Percentiles rank a stretch among this genome's conserved stretches.
Conservation (phyloP, 192 early-diverging fungal species). For the Linnemannia elongata region DNA sequence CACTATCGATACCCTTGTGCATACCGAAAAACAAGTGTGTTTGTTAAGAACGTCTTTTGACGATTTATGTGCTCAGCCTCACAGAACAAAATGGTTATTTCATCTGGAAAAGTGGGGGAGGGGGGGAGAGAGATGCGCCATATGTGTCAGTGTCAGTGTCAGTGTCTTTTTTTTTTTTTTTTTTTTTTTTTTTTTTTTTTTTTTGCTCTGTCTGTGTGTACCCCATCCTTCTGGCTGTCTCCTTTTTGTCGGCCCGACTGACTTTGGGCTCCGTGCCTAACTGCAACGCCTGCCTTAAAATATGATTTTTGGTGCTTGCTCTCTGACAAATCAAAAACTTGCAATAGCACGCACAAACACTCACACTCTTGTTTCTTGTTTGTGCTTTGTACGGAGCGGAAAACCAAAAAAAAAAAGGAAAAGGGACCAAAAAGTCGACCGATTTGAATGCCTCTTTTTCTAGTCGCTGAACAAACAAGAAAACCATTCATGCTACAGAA, state of each 20-base stretch:
- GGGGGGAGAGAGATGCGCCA: not conserved
- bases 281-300: not conserved
- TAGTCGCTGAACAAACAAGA: not conserved
- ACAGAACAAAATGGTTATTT: not conserved
- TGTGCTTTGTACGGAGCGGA: not conserved
- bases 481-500: no score
- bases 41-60: no score
- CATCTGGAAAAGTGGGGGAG: not conserved
- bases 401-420: not conserved
- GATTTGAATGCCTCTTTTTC: not conserved
- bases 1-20: no score
- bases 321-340: slow-evolving; percentile 9
- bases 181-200: no score
- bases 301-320: not conserved
- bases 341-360: not conserved
- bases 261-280: slow-evolving; percentile 1
- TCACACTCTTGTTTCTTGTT: no score
- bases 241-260: not conserved
- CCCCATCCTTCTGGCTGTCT: no score
- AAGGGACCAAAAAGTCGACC: not conserved
- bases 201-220: no score
- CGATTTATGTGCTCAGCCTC: not conserved
- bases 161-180: no score
- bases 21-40: no score
- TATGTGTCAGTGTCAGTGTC: no score